Conservation (phyloP, 176 grass and related monocot genomes). For the Avena atlantica region DNA sequence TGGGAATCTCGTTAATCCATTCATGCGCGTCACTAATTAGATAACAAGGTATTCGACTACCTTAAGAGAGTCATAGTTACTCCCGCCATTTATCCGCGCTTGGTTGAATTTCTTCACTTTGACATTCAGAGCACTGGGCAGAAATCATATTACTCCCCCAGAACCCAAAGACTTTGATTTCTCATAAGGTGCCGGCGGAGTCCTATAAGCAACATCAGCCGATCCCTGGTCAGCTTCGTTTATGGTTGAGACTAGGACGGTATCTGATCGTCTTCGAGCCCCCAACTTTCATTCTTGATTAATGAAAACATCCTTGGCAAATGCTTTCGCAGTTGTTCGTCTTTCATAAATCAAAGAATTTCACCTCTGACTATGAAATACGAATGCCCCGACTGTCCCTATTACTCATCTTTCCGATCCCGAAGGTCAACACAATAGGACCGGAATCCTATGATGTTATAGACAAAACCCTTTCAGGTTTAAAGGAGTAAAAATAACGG, state of each 20-base stretch:
- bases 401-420: no score
- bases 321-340: conserved; percentile 75
- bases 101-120: conserved; percentile 90
- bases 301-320: conserved; percentile 81
- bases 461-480: no score
- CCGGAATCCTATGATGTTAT: no score
- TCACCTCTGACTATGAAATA: conserved; percentile 86
- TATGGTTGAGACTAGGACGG: conserved; percentile 74
- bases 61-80: conserved; percentile 96
- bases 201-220: conserved; percentile 71
- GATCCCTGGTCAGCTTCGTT: conserved; percentile 66
- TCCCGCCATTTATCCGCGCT: conserved; percentile 12
- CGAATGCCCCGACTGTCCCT: conserved; percentile 50
- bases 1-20: conserved; percentile 67
- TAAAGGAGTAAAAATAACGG: no score
- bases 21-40: conserved; percentile 77
- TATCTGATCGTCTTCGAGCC: conserved; percentile 73
- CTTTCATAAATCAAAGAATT: conserved; percentile 87
- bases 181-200: conserved; percentile 78
- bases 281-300: conserved; percentile 74
- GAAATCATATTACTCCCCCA: conserved; percentile 55
- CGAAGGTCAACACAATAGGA: no score
- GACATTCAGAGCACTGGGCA: conserved; percentile 80
- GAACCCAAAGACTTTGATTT: conserved; percentile 90
- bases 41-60: conserved; percentile 74